These are phyloP conservation scores for Diaporthe citri DNA, from an alignment of 2,329 filamentous ascomycete species.

Conservation along the genomic window DNA sequence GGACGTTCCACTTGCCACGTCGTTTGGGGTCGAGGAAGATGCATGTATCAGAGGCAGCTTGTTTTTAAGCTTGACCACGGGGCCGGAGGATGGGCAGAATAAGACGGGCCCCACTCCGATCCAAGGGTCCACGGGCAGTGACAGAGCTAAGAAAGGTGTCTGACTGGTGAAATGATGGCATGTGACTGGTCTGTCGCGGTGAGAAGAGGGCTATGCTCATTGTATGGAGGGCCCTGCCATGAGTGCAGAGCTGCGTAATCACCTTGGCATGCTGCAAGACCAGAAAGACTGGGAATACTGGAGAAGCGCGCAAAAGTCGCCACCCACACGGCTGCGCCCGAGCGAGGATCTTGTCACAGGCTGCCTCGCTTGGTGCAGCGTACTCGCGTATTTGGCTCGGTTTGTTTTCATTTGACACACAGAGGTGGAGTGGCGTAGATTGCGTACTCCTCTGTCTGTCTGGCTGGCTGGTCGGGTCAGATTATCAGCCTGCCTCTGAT, in stretches of 20 bases:
- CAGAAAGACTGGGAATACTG: conserved; percentile 3
- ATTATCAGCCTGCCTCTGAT: conserved; percentile 23
- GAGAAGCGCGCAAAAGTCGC: conserved; percentile 13
- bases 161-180: conserved; percentile 15
- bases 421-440: background rate
- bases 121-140: background rate
- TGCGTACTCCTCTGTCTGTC: conserved; percentile 1
- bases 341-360: conserved; percentile 4
- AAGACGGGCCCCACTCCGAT: conserved; percentile 19
- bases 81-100: background rate
- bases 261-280: conserved; percentile 1
- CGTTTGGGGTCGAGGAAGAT: conserved; percentile 25
- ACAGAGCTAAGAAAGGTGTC: background rate
- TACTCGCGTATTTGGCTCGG: background rate
- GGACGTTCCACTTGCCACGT: conserved; percentile 26
- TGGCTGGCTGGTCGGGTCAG: background rate
- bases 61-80: conserved; percentile 29
- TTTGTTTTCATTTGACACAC: background rate
- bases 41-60: conserved; percentile 26
- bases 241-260: conserved; percentile 24
- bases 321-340: conserved; percentile 30
- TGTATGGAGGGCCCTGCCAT: background rate
- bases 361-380: conserved; percentile 22
- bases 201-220: conserved; percentile 26
- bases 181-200: conserved; percentile 20